Conservation (phyloP, 257 asterid species). For the Solanum gracilifrons region DNA sequence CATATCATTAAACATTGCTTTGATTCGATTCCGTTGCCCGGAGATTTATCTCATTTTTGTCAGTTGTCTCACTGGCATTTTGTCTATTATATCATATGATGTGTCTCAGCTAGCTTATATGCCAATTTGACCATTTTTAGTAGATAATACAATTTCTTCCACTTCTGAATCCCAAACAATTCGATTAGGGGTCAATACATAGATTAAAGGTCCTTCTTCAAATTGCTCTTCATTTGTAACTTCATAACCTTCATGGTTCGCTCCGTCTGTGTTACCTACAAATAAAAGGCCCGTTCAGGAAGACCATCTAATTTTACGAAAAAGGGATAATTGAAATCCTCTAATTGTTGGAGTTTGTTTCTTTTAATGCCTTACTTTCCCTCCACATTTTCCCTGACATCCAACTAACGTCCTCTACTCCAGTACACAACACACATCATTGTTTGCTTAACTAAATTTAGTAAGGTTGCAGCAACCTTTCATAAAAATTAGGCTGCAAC, state of each 20-base stretch:
- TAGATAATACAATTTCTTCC: not conserved
- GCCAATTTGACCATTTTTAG: not conserved
- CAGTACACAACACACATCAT: not conserved
- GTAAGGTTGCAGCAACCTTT: not conserved
- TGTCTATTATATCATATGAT: not conserved
- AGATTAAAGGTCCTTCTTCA: not conserved
- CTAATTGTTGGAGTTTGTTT: not conserved
- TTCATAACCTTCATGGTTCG: not conserved
- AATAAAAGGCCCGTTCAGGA: not conserved
- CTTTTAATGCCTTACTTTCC: not conserved
- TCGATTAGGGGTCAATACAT: not conserved
- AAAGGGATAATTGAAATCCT: not conserved
- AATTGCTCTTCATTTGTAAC: not conserved
- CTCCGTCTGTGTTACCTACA: not conserved
- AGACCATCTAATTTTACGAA: not conserved
- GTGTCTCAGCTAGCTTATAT: not conserved
- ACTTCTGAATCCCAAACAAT: not conserved
- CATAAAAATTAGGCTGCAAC: not conserved
- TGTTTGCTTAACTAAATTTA: not conserved
- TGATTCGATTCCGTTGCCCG: not conserved
- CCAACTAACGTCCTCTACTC: not conserved
- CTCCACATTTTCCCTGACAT: not conserved
- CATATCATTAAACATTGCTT: not conserved
- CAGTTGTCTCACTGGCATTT: not conserved
- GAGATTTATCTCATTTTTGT: not conserved